phyloP scores from a whole-genome alignment of 805 yeast species.

The Pichia paraexigua region DNA sequence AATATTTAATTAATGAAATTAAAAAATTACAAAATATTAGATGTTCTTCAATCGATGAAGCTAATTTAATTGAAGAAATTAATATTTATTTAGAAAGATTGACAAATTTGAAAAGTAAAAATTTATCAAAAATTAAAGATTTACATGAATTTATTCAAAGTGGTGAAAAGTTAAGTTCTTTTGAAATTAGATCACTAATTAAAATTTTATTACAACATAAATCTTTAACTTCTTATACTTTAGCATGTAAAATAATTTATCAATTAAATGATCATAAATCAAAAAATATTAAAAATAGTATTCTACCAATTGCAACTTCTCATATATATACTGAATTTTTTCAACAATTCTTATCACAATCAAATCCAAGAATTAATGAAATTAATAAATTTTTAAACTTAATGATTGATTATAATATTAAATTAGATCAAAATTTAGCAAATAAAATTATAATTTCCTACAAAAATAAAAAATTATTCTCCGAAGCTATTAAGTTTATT shows the following conservation, averaged over 20 bases:
- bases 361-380: conserved; percentile 18
- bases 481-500: conserved; percentile 27
- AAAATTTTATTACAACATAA: conserved; percentile 16
- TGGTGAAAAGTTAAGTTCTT: conserved; percentile 20
- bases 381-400: conserved; percentile 25
- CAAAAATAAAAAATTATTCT: conserved; percentile 22
- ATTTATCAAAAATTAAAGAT: conserved; percentile 9
- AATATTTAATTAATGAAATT: conserved; percentile 14
- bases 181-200: conserved; percentile 21
- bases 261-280: conserved; percentile 23
- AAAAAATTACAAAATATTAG: conserved; percentile 5
- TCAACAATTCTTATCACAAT: conserved; percentile 27
- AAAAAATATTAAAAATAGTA: conserved; percentile 6
- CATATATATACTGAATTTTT: conserved; percentile 36
- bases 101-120: conserved; percentile 6
- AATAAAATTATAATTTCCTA: conserved; percentile 32
- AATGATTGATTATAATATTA: conserved; percentile 26
- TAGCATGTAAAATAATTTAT: conserved; percentile 28
- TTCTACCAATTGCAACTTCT: conserved; percentile 33
- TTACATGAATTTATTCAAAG: conserved; percentile 11
- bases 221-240: conserved; percentile 14
- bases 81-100: conserved; percentile 10
- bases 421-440: conserved; percentile 30
- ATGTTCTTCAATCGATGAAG: conserved; percentile 16
- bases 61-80: conserved; percentile 16